Base-by-base conservation (phyloP, 2,329 filamentous ascomycete genomes). In the Curvularia hawaiiensis region DNA sequence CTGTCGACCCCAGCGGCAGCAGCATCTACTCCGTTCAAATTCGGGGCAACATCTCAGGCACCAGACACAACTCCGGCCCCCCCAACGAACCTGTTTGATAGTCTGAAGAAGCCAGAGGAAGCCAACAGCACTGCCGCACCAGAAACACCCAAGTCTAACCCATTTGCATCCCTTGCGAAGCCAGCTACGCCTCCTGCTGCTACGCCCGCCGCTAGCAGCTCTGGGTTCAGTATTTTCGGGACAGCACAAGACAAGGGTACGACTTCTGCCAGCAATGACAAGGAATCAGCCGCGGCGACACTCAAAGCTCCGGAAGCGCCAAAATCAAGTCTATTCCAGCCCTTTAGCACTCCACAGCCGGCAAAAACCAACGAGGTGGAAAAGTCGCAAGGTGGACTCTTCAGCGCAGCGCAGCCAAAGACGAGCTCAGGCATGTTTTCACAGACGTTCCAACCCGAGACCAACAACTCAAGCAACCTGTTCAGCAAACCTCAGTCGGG, bases 271-370 rank as follows among this genome's bases (percentile, higher is more conserved):
- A 52, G 44, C 9, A 48, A 40, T 31, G 49, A 52, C 28, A 56
- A 64, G 49, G 47, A 45, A 38, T 38, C 46, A 1, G 33, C 40
- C 39, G 40, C 50, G 3, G 44, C 50, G 16, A 58, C 60, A 38
- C 52, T 56, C 39, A 53, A 66, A 39, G 60, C 64, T 14, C 56
- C 59, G 4, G 62, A 62, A 8, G 61, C 60, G 18, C 51, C 59
- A 12, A 66, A 65, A 41, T 51, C 61, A 1, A 63, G 52, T 51
- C 7, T 67, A 9, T 69, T 68, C 56, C 60, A 63, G 31, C 62
- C 62, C 6, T 69, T 69, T 44, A 67, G 60, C 50, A 69, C 65
- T 41, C 64, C 67, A 39, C 67, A 69, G 48, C 63, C 65, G 4
- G 55, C 60, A 11, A 68, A 66, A 56, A 62, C 56, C 1, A 28